Evolutionary conservation across 2,329 filamentous ascomycete genomes (phyloP), one percentile per base, ranked within the genome.

Genomic region (Fonsecaea multimorphosa): DNA sequence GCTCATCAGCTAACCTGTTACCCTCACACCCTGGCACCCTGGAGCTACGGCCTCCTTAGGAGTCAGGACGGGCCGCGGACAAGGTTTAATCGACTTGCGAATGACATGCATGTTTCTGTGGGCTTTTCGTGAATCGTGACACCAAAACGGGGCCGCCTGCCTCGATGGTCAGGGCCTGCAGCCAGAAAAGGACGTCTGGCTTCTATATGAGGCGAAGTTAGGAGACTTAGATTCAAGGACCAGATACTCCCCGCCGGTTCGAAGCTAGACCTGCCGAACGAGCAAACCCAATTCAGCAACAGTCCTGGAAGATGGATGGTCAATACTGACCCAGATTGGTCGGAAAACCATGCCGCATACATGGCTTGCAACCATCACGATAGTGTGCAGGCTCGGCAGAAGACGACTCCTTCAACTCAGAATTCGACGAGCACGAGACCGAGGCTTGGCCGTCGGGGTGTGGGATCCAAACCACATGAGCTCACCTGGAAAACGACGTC

Each of bases 191-290:
- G 44, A 49, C 44, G 27, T 12, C 44, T 49, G 44, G 27, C 44
- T 49, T 49, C 44, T 49, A 22, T 49, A 24, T 49, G 44, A 49
- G 44, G 44, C 11, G 19, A 49, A 11, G 44, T 22, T 27, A 16
- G 44, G 11, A 24, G 19, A 6, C 9, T 49, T 49, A 24, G 22
- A 49, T 24, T 24, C 12, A 49, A 24, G 44, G 44, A 44, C 12
- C 19, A 49, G 19, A 49, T 49, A 49, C 12, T 24, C 44, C 38
- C 38, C 38, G 38, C 38, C 38, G 38, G 38, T 44, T 44, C 38
- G 38, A 44, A 44, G 38, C 38, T 44, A 44, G 38, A 44, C 19
- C 38, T 44, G 38, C 38, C 38, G 38, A 19, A 44, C n/a, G n/a
- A 44, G 38, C 38, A 44, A 5, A 44, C 16, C 38, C 22, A 49